Evolutionary conservation across 192 early-diverging fungal genomes (phyloP).

Genomic region (Backusella mclennaniae): DNA sequence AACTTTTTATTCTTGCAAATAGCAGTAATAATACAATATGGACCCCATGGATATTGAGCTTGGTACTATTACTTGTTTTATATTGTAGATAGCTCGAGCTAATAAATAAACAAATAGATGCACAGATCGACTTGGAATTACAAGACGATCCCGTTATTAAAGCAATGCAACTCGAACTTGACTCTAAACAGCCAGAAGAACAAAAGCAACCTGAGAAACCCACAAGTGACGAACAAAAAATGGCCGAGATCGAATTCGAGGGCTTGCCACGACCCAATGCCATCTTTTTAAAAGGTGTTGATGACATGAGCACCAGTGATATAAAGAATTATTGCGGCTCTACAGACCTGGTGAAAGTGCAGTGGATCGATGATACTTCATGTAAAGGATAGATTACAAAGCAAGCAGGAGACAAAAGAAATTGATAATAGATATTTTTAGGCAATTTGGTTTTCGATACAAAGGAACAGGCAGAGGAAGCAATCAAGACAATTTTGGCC

Average conservation of each 20-base stretch:
- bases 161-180: background rate
- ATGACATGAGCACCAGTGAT: slow-evolving; percentile 49
- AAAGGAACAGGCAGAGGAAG: background rate
- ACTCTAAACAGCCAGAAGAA: background rate
- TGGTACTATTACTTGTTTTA: background rate
- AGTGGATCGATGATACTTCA: slow-evolving; percentile 49
- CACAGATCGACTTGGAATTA: background rate
- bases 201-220: background rate
- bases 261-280: slow-evolving; percentile 22
- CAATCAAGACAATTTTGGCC: background rate
- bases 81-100: background rate
- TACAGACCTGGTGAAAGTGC: slow-evolving; percentile 37
- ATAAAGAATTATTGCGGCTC: slow-evolving; percentile 41
- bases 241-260: background rate
- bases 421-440: background rate
- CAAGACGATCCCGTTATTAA: background rate
- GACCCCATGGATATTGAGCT: background rate
- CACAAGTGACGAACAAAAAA: background rate
- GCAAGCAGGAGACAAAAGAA: background rate
- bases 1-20: background rate
- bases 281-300: slow-evolving; percentile 41
- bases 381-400: slow-evolving; percentile 26
- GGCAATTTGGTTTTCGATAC: slow-evolving; percentile 18
- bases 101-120: background rate
- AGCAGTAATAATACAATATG: background rate